Percentiles rank a stretch among this genome's conserved stretches.
Conservation (phyloP, 2,329 filamentous ascomycete genomes). For the Fusarium sp. region DNA sequence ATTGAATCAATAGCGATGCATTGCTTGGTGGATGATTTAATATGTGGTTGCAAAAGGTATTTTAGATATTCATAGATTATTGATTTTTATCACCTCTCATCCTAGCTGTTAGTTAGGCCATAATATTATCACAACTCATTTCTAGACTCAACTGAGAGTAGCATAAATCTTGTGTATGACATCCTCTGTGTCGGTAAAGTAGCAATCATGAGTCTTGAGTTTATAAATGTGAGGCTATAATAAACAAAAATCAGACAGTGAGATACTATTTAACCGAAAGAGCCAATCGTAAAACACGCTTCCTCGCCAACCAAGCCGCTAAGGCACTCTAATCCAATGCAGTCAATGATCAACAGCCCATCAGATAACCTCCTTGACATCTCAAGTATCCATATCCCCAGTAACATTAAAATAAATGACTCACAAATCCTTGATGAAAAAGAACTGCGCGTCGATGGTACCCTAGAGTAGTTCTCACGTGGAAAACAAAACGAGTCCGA, state of each 20-base stretch:
- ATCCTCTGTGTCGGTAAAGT: background rate
- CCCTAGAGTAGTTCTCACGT: conserved; percentile 19
- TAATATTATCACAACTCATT: background rate
- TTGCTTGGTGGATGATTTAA: background rate
- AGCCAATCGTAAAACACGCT: conserved; percentile 26
- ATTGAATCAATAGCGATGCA: conserved; percentile 49
- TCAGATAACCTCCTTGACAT: background rate
- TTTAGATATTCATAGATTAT: conserved; percentile 26
- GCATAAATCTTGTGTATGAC: fast-evolving
- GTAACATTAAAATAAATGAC: background rate
- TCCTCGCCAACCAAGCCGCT: conserved; percentile 2
- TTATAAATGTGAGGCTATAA: background rate
- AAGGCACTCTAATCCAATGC: background rate
- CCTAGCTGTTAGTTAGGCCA: background rate
- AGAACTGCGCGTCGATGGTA: conserved; percentile 7
- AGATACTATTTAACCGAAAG: background rate
- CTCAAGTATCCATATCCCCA: background rate
- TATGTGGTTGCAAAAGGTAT: background rate
- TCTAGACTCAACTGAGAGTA: fast-evolving
- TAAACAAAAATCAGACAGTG: background rate
- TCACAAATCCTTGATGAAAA: background rate
- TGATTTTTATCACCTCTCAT: background rate
- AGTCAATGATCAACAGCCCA: conserved; percentile 8
- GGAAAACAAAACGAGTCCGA: conserved; percentile 12
- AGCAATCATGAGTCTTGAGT: background rate